Evolutionary conservation across 768 basidiomycete genomes (phyloP).

Genomic region (Lentinula boryana): DNA sequence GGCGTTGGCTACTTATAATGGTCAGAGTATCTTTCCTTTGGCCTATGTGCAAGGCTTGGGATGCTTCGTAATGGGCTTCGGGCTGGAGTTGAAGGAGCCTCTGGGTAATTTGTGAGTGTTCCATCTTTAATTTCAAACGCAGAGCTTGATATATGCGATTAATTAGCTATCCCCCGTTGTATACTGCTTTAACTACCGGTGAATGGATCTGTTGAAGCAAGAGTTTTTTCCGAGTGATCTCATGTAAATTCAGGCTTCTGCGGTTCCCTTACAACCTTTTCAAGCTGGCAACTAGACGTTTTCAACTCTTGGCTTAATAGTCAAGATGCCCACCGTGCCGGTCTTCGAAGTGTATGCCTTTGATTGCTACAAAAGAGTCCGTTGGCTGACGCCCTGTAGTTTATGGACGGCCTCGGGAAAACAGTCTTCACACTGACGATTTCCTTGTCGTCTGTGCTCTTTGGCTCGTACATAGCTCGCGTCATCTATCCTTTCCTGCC

Average conservation of each 20-base stretch:
- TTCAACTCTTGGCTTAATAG: slow-evolving; percentile 83
- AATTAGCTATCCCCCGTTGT: slow-evolving; percentile 81
- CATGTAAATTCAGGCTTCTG: slow-evolving; percentile 63
- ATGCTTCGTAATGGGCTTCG: slow-evolving; percentile 88
- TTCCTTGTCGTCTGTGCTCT: slow-evolving; percentile 68
- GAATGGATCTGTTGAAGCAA: slow-evolving; percentile 7
- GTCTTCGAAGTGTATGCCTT: slow-evolving; percentile 65
- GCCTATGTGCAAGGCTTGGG: slow-evolving; percentile 85
- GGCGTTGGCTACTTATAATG: slow-evolving; percentile 70
- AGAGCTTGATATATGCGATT: not conserved
- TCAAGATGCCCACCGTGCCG: slow-evolving; percentile 44
- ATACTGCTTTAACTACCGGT: slow-evolving; percentile 87
- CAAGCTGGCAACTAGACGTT: slow-evolving; percentile 87
- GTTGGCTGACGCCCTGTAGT: slow-evolving; percentile 36
- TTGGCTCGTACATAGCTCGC: slow-evolving; percentile 63
- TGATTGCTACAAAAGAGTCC: slow-evolving; percentile 1
- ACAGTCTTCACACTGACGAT: slow-evolving; percentile 73
- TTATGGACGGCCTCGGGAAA: slow-evolving; percentile 81
- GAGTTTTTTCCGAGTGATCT: not conserved
- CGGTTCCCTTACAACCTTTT: slow-evolving; percentile 95
- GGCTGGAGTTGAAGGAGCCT: slow-evolving; percentile 61
- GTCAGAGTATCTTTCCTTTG: slow-evolving; percentile 71
- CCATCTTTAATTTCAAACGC: not conserved
- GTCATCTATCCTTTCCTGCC: slow-evolving; percentile 35
- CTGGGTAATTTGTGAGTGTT: slow-evolving; percentile 66